These are phyloP conservation scores for Deinandra increscens DNA, from an alignment of 129 eudicot species.

Conservation along the genomic window DNA sequence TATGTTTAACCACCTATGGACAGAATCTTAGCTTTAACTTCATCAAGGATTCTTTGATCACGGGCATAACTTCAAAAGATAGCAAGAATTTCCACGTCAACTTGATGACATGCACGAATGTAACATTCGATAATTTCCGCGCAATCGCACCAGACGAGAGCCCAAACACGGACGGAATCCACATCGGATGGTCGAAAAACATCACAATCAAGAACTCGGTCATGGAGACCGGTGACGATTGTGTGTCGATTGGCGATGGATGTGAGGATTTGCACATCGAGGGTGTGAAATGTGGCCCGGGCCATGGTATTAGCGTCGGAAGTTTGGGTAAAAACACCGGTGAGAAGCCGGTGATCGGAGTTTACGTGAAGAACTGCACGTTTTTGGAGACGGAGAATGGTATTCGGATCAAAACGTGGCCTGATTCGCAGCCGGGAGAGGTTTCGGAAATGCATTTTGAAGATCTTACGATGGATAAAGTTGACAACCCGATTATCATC, in stretches of 20 bases:
- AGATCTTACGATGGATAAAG: conserved; percentile 50
- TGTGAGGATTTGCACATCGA: conserved; percentile 31
- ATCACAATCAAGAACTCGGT: conserved; percentile 35
- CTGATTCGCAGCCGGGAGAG: conserved; percentile 32
- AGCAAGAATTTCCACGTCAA: conserved; percentile 57
- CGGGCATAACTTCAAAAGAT: conserved; percentile 45
- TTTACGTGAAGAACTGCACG: conserved; percentile 49
- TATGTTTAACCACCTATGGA: conserved; percentile 10
- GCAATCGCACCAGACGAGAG: conserved; percentile 42
- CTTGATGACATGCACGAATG: conserved; percentile 33
- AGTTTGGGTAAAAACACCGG: conserved; percentile 51
- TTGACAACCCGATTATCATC: conserved; percentile 45
- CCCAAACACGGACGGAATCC: conserved; percentile 66
- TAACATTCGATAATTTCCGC: conserved; percentile 39
- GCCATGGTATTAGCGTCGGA: conserved; percentile 74
- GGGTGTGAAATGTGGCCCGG: conserved; percentile 63
- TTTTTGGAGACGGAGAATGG: conserved; percentile 43
- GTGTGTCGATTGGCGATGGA: conserved; percentile 67
- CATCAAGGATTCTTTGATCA: conserved; percentile 39
- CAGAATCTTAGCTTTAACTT: conserved; percentile 51
- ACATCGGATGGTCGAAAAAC: conserved; percentile 41
- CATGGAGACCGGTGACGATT: conserved; percentile 64
- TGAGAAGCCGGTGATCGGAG: conserved; percentile 46
- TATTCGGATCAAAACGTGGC: conserved; percentile 61
- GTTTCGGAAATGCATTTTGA: conserved; percentile 46